Conservation (phyloP, 2,329 filamentous ascomycete species). For the Sclerotinia subarctica region DNA sequence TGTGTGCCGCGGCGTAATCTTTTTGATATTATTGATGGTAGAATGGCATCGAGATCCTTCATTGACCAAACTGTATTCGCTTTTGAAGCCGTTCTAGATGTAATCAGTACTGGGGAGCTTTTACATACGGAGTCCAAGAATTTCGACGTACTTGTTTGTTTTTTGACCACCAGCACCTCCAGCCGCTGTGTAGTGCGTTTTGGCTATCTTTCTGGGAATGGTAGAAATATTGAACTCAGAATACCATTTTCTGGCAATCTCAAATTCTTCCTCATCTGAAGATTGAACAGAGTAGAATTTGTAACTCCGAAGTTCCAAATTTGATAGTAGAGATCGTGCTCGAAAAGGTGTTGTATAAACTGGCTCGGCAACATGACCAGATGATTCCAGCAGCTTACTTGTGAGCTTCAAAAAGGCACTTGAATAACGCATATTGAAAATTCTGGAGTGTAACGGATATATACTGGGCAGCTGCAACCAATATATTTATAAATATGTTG, state of each 20-base stretch:
- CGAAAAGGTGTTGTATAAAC: constrained; percentile 17
- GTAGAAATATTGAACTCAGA: constrained; percentile 29
- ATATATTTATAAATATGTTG: neutral
- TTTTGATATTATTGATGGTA: constrained; percentile 35
- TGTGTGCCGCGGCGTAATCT: constrained; percentile 32
- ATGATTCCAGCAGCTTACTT: constrained; percentile 19
- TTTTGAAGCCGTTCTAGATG: constrained; percentile 37
- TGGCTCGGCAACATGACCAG: constrained; percentile 19
- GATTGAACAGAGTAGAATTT: constrained; percentile 29
- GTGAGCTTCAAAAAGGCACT: neutral
- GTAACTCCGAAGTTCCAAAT: constrained; percentile 11
- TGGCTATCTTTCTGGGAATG: constrained; percentile 32
- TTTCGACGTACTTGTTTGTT: constrained; percentile 37
- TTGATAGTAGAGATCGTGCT: neutral
- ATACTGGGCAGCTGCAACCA: too few species aligned
- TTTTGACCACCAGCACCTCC: constrained; percentile 39
- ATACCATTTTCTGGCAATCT: constrained; percentile 36
- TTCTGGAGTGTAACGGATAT: neutral
- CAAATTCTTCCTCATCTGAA: constrained; percentile 29
- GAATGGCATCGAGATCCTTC: constrained; percentile 25
- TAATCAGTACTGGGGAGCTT: constrained; percentile 10
- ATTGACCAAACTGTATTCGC: constrained; percentile 37
- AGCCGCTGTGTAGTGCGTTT: constrained; percentile 33
- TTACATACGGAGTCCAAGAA: neutral
- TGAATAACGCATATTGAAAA: neutral